These are phyloP conservation scores for Fusarium sp. DNA, from an alignment of 2,329 filamentous ascomycete genomes.

Conservation along the genomic window DNA sequence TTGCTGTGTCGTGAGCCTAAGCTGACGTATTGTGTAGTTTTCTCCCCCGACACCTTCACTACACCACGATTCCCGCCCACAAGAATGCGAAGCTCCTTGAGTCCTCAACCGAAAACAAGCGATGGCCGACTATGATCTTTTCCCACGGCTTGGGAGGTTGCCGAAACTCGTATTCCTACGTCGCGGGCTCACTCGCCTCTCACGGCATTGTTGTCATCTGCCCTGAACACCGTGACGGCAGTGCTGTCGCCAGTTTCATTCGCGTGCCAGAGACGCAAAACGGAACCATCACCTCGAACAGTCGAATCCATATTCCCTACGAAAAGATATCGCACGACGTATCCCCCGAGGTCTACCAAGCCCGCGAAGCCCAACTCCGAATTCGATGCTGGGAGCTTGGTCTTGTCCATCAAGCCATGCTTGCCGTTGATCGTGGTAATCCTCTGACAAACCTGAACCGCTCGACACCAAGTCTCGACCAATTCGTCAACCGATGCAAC, in stretches of 20 bases:
- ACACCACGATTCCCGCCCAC: conserved; percentile 77
- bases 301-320: conserved; percentile 61
- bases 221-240: conserved; percentile 86
- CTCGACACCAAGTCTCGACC: conserved; percentile 62
- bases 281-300: conserved; percentile 41
- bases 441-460: conserved; percentile 66
- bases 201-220: conserved; percentile 85
- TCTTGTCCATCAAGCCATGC: conserved; percentile 74
- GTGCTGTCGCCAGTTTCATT: conserved; percentile 79
- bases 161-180: conserved; percentile 86
- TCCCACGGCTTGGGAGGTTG: conserved; percentile 87
- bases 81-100: conserved; percentile 76
- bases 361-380: conserved; percentile 77
- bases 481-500: conserved; percentile 73
- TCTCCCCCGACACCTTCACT: conserved; percentile 78
- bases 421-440: conserved; percentile 72
- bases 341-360: conserved; percentile 73
- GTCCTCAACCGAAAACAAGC: conserved; percentile 59
- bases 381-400: conserved; percentile 85
- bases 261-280: conserved; percentile 68
- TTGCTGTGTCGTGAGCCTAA: no score
- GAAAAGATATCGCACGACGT: conserved; percentile 71
- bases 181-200: conserved; percentile 82
- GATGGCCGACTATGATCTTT: conserved; percentile 87
- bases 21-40: conserved; percentile 60